A percentile compares a stretch with the other conserved stretches of the same genome.
Evolutionary conservation across 2,329 filamentous ascomycete genomes (phyloP).

Genomic region (Neofusicoccum cordaticola): DNA sequence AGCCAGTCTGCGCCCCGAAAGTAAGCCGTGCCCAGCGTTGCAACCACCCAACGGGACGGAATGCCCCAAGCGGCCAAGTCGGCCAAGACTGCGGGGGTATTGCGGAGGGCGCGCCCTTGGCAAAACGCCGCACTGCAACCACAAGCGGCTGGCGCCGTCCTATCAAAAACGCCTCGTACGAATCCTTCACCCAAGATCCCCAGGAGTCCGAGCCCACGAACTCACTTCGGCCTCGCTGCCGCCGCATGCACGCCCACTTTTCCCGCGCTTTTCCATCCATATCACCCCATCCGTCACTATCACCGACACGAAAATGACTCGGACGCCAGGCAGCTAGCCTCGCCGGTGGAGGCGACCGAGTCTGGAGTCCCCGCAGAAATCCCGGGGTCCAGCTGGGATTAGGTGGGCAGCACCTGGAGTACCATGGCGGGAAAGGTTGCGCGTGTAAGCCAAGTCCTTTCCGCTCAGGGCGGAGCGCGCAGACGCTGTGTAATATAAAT

Average conservation of each 20-base stretch:
- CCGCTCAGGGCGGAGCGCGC: background rate
- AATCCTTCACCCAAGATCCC: background rate
- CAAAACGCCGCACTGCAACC: conserved; percentile 8
- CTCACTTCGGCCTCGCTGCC: background rate
- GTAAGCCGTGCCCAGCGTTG: conserved; percentile 14
- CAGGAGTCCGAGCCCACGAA: background rate
- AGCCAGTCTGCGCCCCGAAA: conserved; percentile 10
- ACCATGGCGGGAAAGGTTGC: background rate
- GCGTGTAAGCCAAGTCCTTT: conserved; percentile 1
- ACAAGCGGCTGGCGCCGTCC: conserved; percentile 9
- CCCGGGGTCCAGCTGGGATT: background rate
- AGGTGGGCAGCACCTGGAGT: background rate
- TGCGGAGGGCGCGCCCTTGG: background rate
- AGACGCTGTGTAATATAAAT: conserved; percentile 2
- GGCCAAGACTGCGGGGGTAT: conserved; percentile 6
- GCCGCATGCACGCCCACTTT: background rate
- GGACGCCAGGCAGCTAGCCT: background rate
- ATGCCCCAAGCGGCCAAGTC: conserved; percentile 1
- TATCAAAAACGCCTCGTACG: background rate
- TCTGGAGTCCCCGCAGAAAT: conserved; percentile 6
- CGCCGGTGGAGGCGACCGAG: background rate
- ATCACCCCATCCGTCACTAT: background rate
- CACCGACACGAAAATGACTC: background rate
- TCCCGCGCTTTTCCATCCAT: background rate
- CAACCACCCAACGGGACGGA: conserved; percentile 7